A percentile compares a stretch with the other conserved stretches of the same genome.
phyloP scores from a whole-genome alignment of 2,329 filamentous ascomycete species.

The Aureobasidium sp. region DNA sequence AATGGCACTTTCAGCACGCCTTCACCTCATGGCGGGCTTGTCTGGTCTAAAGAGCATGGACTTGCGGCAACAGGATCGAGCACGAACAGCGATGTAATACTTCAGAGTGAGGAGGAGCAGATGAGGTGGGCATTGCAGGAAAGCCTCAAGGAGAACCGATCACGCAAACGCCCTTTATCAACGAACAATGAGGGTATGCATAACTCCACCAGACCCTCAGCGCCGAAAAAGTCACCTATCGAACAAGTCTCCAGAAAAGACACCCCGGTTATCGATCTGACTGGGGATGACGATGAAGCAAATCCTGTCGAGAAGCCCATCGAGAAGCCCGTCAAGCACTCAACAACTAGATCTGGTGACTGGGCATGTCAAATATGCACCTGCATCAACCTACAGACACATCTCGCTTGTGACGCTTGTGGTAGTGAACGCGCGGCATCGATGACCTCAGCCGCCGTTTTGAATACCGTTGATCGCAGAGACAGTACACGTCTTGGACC shows the following conservation, averaged over 20 bases:
- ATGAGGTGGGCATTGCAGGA: conserved; percentile 32
- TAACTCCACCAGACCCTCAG: background rate
- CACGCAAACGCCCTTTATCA: conserved; percentile 11
- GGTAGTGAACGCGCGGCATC: conserved; percentile 47
- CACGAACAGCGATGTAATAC: conserved; percentile 6
- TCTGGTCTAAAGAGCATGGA: conserved; percentile 32
- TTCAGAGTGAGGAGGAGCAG: conserved; percentile 31
- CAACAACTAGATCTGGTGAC: background rate
- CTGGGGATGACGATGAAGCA: background rate
- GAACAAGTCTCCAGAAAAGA: background rate
- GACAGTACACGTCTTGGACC: conserved; percentile 17
- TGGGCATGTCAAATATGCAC: conserved; percentile 59
- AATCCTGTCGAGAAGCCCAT: background rate
- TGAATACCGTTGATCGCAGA: conserved; percentile 20
- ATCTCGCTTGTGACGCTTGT: conserved; percentile 55
- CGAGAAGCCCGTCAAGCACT: background rate
- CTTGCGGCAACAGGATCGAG: conserved; percentile 23
- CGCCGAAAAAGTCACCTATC: background rate
- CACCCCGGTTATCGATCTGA: conserved; percentile 4
- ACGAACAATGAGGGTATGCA: background rate
- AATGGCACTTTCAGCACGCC: conserved; percentile 50
- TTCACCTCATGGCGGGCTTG: conserved; percentile 44
- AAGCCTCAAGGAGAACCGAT: conserved; percentile 21
- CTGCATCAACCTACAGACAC: conserved; percentile 53
- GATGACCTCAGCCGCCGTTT: conserved; percentile 2